Evolutionary conservation across 176 grass and related monocot species (phyloP).

Genomic region (Sorghum bicolor): DNA sequence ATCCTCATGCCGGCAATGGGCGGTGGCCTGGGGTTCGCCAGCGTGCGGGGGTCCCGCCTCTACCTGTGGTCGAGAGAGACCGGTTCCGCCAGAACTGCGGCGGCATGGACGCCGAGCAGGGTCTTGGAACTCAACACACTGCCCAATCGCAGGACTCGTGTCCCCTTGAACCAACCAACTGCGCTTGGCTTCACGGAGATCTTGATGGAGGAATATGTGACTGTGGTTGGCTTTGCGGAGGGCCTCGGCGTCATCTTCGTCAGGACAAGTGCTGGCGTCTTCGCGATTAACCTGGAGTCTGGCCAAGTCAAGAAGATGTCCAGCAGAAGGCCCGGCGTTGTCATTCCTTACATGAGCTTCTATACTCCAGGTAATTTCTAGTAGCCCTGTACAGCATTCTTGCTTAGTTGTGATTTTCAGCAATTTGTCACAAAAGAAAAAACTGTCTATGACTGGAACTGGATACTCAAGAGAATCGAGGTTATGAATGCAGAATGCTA

Average conservation of each 20-base stretch:
- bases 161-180: not conserved
- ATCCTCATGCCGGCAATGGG: slow-evolving; percentile 8
- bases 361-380: slow-evolving; percentile 26
- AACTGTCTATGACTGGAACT: not conserved
- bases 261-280: not conserved
- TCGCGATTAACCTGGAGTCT: slow-evolving; percentile 14
- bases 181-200: not conserved
- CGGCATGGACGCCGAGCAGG: slow-evolving; percentile 16
- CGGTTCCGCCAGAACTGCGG: not conserved
- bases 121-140: slow-evolving; percentile 16
- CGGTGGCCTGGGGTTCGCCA: slow-evolving; percentile 18
- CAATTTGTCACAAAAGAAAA: not conserved
- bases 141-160: not conserved
- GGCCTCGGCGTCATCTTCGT: slow-evolving; percentile 13
- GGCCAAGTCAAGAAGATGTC: not conserved
- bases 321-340: not conserved
- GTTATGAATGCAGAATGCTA: not conserved
- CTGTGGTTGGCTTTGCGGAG: slow-evolving; percentile 4
- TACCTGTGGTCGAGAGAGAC: slow-evolving; percentile 21
- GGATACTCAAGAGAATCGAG: too few species aligned
- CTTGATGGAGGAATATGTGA: not conserved
- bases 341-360: slow-evolving; percentile 22
- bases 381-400: not conserved
- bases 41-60: slow-evolving; percentile 3
- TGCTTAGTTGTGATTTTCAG: not conserved